Conservation (phyloP, 306 rosid species). For the Sicyos baderoa region DNA sequence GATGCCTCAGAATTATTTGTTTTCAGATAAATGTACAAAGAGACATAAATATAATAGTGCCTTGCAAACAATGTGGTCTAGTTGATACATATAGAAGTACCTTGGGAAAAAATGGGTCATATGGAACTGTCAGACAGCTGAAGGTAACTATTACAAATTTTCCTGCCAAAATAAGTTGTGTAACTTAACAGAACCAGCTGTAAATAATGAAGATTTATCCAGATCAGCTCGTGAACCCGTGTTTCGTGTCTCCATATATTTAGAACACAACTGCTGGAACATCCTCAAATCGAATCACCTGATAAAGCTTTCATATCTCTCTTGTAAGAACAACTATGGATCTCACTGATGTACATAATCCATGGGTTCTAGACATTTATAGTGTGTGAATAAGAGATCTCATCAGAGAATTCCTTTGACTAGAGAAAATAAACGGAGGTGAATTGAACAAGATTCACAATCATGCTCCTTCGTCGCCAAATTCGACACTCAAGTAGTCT, state of each 20-base stretch:
- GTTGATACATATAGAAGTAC: conserved; percentile 8
- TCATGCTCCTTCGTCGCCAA: conserved; percentile 46
- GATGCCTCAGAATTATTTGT: background rate
- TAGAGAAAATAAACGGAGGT: conserved; percentile 15
- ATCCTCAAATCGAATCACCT: background rate
- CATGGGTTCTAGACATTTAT: background rate
- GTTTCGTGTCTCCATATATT: background rate
- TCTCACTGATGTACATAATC: background rate
- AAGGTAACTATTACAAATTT: background rate
- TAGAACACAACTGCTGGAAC: background rate
- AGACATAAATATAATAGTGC: conserved; percentile 10
- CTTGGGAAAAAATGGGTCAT: background rate
- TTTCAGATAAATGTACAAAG: background rate
- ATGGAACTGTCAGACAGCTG: conserved; percentile 4
- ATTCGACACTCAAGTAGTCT: conserved; percentile 55
- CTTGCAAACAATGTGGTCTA: background rate
- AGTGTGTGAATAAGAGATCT: background rate
- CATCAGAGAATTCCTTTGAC: conserved; percentile 1
- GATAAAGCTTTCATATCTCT: conserved; percentile 4
- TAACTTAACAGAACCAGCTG: conserved; percentile 15
- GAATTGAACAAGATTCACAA: conserved; percentile 22
- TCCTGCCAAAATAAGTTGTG: conserved; percentile 9
- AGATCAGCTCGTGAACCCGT: background rate
- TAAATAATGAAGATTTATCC: conserved; percentile 10
- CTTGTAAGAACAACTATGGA: background rate